Evolutionary conservation across 2,329 filamentous ascomycete species (phyloP).

Genomic region (Scedosporium minutisporum): DNA sequence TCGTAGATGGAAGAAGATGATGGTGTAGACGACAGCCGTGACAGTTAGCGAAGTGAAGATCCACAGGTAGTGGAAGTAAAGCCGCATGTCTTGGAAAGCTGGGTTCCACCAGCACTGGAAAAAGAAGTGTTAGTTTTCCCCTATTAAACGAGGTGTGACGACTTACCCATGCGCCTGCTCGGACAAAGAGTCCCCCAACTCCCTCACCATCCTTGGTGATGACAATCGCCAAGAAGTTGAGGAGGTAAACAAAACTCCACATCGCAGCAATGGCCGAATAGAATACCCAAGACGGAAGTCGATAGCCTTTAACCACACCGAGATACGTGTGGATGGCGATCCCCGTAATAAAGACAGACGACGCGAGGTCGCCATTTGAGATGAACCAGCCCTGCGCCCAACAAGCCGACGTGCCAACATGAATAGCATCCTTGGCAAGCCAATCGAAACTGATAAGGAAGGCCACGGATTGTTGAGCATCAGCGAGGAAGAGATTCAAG

Average conservation of each 20-base stretch:
- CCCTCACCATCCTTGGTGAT: slow-evolving; percentile 30
- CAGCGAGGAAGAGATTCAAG: slow-evolving; percentile 59
- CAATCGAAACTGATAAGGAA: slow-evolving; percentile 55
- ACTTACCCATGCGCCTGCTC: slow-evolving; percentile 53
- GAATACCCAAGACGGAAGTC: slow-evolving; percentile 39
- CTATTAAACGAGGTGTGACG: too few species aligned
- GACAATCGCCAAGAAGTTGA: slow-evolving; percentile 42
- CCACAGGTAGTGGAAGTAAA: slow-evolving; percentile 56
- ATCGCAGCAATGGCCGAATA: slow-evolving; percentile 34
- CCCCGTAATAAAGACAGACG: slow-evolving; percentile 55
- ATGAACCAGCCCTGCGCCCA: slow-evolving; percentile 59
- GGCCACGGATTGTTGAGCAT: slow-evolving; percentile 55
- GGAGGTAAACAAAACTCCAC: slow-evolving; percentile 51
- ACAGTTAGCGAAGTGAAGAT: slow-evolving; percentile 37
- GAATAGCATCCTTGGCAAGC: slow-evolving; percentile 42
- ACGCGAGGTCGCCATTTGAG: slow-evolving; percentile 55
- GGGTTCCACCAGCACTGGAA: slow-evolving; percentile 53
- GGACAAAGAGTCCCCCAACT: slow-evolving; percentile 45
- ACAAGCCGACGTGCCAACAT: slow-evolving; percentile 45
- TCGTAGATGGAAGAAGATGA: slow-evolving; percentile 30
- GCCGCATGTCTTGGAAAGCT: slow-evolving; percentile 41
- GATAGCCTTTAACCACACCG: slow-evolving; percentile 46
- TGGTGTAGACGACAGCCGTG: slow-evolving; percentile 28
- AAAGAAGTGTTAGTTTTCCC: not conserved
- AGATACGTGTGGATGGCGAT: slow-evolving; percentile 61